Percentiles rank a stretch among this genome's conserved stretches.
phyloP scores from a whole-genome alignment of 768 basidiomycete genomes.

The Lentinula aciculospora region DNA sequence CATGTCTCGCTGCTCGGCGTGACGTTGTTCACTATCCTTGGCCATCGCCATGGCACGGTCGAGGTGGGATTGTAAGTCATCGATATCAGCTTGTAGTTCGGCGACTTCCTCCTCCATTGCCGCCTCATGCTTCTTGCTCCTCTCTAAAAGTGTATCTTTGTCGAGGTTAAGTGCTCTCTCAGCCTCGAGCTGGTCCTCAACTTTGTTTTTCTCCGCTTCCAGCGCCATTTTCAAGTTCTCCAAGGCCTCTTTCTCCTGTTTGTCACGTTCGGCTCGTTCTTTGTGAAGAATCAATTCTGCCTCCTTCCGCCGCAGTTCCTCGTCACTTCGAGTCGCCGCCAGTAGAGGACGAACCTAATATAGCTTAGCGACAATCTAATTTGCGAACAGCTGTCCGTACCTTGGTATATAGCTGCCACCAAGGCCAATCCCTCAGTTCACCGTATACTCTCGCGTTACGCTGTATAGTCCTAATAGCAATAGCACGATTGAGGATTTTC shows the following conservation, averaged over 20 bases:
- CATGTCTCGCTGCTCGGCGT: constrained; percentile 60
- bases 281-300: constrained; percentile 73
- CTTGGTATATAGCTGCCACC: constrained; percentile 99
- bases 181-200: constrained; percentile 76
- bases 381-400: constrained; percentile 28
- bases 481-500: constrained; percentile 90
- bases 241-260: constrained; percentile 71
- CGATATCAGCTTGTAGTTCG: constrained; percentile 77
- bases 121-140: constrained; percentile 80
- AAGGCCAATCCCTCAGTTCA: constrained; percentile 91
- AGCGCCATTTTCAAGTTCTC: constrained; percentile 78
- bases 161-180: constrained; percentile 77
- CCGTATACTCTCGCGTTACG: constrained; percentile 90
- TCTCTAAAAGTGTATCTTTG: constrained; percentile 76
- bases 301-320: constrained; percentile 85
- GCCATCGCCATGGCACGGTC: constrained; percentile 73
- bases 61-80: constrained; percentile 80
- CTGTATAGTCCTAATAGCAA: constrained; percentile 89
- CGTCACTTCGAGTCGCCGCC: constrained; percentile 88
- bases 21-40: constrained; percentile 76
- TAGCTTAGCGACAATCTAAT: neutral
- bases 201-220: constrained; percentile 76
- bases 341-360: constrained; percentile 81
- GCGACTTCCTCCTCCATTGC: constrained; percentile 83
- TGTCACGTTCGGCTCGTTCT: constrained; percentile 85